Base-by-base conservation (phyloP, 805 yeast species). In the Cyberlindnera euphorbiae region DNA sequence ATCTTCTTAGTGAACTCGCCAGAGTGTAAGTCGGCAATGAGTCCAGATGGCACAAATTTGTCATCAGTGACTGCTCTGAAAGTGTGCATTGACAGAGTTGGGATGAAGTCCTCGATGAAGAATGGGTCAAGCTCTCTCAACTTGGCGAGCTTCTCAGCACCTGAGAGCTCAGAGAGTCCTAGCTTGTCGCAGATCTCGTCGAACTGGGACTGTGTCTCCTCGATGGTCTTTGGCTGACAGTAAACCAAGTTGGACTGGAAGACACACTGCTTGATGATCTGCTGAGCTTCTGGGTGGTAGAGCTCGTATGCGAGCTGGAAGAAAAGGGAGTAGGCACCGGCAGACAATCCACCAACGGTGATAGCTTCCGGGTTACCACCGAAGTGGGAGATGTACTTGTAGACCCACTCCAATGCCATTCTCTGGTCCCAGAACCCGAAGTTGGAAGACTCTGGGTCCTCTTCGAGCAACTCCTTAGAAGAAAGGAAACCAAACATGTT, bases 291-390 rank as follows among this genome's bases (percentile, higher is more conserved):
- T 8, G 67, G 66, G 37, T 67, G 62, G 42, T 67, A 67, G 9
- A 64, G 23, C 42, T 67, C 71, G 45, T 66, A 66, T 1, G 64
- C 64, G 21, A 66, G 36, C 45, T 67, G 73, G 44, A 60, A 64
- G 32, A 63, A 62, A 3, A 67, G 57, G 6, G 68, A 61, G 36
- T 63, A 59, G 12, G 67, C 59, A 6, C 78, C 79, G 5, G 77
- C 73, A 24, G 69, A 60, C 28, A 70, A 57, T 6, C 78, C 78
- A 25, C 66, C 61, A 22, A 69, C 52, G 0, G 75, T 63, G 22
- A 73, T 58, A 26, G 53, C 51, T 11, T 54, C 55, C 0, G 66
- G 56, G 47, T 73, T 66, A 21, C 77, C 77, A 14, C 76, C 76
- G 49, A 72, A 69, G 29, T 62, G 49, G 17, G 38, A 37, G 37